These are phyloP conservation scores for Debaryomycetaceae sp. DNA, from an alignment of 1,139 yeast genomes.

Conservation along the genomic window DNA sequence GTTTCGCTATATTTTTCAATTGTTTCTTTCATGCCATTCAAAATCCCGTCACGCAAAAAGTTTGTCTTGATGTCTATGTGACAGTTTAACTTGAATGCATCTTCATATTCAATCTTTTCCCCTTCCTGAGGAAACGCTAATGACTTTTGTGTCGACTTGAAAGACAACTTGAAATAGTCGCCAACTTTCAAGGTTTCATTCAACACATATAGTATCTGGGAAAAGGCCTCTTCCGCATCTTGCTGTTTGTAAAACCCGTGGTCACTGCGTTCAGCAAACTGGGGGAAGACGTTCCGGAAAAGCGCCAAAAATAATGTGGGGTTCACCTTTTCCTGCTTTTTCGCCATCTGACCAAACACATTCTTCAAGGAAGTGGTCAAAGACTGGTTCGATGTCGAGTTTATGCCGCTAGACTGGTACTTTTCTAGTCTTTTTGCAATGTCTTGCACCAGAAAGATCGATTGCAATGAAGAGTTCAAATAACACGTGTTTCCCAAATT, in stretches of 20 bases:
- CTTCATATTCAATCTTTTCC: slow-evolving; percentile 44
- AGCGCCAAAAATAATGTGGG: slow-evolving; percentile 66
- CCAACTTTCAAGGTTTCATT: slow-evolving; percentile 49
- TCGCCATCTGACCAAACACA: slow-evolving; percentile 46
- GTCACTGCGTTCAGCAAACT: slow-evolving; percentile 75
- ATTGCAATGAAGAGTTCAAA: slow-evolving; percentile 84
- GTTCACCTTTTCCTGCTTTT: slow-evolving; percentile 44
- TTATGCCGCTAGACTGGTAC: slow-evolving; percentile 8
- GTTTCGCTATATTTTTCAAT: slow-evolving; percentile 75
- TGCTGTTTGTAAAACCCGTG: slow-evolving; percentile 85
- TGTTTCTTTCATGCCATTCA: slow-evolving; percentile 70
- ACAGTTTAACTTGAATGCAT: slow-evolving; percentile 73
- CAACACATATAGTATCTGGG: slow-evolving; percentile 65
- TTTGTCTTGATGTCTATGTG: slow-evolving; percentile 85
- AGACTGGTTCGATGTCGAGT: slow-evolving; percentile 12
- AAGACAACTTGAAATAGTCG: slow-evolving; percentile 61
- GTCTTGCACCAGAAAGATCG: slow-evolving; percentile 67
- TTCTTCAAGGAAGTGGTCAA: slow-evolving; percentile 31
- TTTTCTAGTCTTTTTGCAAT: slow-evolving; percentile 33
- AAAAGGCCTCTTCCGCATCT: slow-evolving; percentile 96
- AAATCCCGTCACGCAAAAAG: slow-evolving; percentile 81
- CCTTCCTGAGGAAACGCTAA: slow-evolving; percentile 59
- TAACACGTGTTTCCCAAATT: slow-evolving; percentile 96
- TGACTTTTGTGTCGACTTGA: slow-evolving; percentile 60
- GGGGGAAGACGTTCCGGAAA: slow-evolving; percentile 71